These are phyloP conservation scores for Rosa lucieae DNA, from an alignment of 306 rosid species.

Conservation along the genomic window DNA sequence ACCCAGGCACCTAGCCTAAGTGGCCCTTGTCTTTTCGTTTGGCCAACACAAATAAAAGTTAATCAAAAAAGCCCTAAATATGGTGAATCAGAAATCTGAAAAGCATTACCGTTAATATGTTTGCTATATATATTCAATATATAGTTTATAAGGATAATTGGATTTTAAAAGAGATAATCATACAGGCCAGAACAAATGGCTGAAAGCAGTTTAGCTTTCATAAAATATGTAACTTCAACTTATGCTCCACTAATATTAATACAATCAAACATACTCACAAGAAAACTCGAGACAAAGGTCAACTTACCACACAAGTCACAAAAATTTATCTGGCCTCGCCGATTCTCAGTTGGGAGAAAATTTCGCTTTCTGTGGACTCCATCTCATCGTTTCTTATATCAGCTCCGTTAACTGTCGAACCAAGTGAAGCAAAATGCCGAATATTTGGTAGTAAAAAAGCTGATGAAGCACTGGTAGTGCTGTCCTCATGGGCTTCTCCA, in stretches of 20 bases:
- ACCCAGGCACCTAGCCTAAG: neutral
- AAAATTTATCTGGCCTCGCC: slow-evolving; percentile 22
- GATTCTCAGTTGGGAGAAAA: slow-evolving; percentile 37
- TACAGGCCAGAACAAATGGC: neutral
- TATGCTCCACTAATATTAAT: neutral
- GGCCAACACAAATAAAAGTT: neutral
- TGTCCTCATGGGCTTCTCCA: slow-evolving; percentile 44
- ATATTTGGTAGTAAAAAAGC: slow-evolving; percentile 15
- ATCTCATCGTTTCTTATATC: slow-evolving; percentile 13
- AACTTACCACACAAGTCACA: neutral
- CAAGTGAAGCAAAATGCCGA: slow-evolving; percentile 26
- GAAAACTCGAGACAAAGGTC: neutral
- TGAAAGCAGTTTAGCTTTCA: neutral
- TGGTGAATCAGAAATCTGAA: neutral
- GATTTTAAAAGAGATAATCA: too few relatives aligned
- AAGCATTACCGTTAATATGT: neutral
- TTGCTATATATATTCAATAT: too few relatives aligned
- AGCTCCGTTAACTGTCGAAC: slow-evolving; percentile 13
- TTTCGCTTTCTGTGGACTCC: neutral
- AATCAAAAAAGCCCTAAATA: too few relatives aligned
- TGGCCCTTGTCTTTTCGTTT: neutral
- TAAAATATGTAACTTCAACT: too few relatives aligned
- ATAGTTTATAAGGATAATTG: too few relatives aligned
- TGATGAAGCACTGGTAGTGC: slow-evolving; percentile 27
- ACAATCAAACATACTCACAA: neutral